Evolutionary conservation across 179 eudicot genomes (phyloP).

Genomic region (Corrigiola litoralis): DNA sequence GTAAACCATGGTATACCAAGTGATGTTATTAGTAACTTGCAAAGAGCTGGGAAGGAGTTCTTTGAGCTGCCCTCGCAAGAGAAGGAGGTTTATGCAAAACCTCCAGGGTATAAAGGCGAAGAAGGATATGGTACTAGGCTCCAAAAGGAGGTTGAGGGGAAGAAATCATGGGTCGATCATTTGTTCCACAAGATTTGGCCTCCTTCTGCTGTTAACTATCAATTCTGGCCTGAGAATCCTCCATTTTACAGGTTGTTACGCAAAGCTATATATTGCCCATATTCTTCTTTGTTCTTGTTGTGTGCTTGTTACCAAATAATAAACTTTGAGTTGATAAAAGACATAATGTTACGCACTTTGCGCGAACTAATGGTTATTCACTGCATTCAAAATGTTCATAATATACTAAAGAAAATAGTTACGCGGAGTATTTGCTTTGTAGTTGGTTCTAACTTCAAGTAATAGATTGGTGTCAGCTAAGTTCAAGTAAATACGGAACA

Average conservation of each 20-base stretch:
- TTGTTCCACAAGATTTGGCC: conserved; percentile 74
- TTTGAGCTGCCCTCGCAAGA: conserved; percentile 59
- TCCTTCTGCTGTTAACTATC: conserved; percentile 42
- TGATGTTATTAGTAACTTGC: conserved; percentile 39
- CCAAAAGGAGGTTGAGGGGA: conserved; percentile 47
- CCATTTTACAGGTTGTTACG: conserved; percentile 68
- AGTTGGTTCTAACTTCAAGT: too few relatives aligned
- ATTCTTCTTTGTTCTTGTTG: too few relatives aligned
- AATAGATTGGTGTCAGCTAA: too few relatives aligned
- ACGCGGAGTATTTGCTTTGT: too few relatives aligned
- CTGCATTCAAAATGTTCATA: too few relatives aligned
- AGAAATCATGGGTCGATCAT: conserved; percentile 74
- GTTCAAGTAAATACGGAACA: too few relatives aligned
- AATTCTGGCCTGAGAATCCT: conserved; percentile 69
- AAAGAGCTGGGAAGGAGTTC: conserved; percentile 49
- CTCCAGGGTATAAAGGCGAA: conserved; percentile 20
- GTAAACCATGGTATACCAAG: conserved; percentile 61
- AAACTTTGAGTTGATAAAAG: too few relatives aligned
- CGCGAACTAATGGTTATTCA: too few relatives aligned
- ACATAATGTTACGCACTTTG: too few relatives aligned
- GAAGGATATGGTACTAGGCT: conserved; percentile 59
- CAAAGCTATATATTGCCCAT: too few relatives aligned
- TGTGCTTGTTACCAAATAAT: too few relatives aligned
- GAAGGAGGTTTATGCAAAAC: conserved; percentile 51
- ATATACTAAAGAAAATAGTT: too few relatives aligned